Percentiles rank a stretch among this genome's conserved stretches.
Evolutionary conservation across 1,139 yeast genomes (phyloP).

Genomic region (Hansenula sp.): DNA sequence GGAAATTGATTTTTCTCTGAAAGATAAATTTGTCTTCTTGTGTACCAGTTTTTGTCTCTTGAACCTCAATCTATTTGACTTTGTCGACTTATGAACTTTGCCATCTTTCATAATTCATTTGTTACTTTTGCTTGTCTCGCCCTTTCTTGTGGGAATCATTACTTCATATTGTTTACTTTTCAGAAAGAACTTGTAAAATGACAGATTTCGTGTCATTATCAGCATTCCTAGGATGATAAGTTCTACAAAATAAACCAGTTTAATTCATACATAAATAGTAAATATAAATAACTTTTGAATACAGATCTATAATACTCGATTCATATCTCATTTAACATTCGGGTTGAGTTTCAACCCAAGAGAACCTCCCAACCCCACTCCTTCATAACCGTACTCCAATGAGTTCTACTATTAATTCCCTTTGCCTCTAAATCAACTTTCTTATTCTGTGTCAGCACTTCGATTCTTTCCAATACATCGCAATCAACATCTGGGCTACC

Average conservation of each 20-base stretch:
- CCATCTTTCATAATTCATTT: conserved; percentile 1
- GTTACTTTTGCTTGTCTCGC: too few relatives aligned
- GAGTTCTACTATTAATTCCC: conserved; percentile 49
- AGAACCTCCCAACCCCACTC: conserved; percentile 77
- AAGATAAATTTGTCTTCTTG: too few relatives aligned
- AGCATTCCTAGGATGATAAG: too few relatives aligned
- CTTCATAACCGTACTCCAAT: conserved; percentile 67
- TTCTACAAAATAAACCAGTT: neutral
- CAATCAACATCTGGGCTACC: conserved; percentile 8
- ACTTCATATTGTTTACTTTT: too few relatives aligned
- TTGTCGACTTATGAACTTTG: neutral
- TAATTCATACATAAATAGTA: too few relatives aligned
- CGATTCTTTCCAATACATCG: conserved; percentile 19
- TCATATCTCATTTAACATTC: neutral
- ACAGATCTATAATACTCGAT: too few relatives aligned
- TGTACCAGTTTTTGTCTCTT: neutral
- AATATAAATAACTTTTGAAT: too few relatives aligned
- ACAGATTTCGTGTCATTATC: neutral
- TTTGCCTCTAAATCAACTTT: conserved; percentile 33
- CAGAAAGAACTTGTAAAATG: too few relatives aligned
- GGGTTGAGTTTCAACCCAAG: conserved; percentile 13
- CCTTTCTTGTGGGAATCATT: too few relatives aligned
- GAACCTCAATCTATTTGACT: neutral
- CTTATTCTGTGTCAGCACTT: conserved; percentile 31
- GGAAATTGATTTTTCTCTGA: neutral